Evolutionary conservation across 2,329 filamentous ascomycete genomes (phyloP), one percentile per base, ranked within the genome.

Genomic region (Phaeosphaeria sp.): DNA sequence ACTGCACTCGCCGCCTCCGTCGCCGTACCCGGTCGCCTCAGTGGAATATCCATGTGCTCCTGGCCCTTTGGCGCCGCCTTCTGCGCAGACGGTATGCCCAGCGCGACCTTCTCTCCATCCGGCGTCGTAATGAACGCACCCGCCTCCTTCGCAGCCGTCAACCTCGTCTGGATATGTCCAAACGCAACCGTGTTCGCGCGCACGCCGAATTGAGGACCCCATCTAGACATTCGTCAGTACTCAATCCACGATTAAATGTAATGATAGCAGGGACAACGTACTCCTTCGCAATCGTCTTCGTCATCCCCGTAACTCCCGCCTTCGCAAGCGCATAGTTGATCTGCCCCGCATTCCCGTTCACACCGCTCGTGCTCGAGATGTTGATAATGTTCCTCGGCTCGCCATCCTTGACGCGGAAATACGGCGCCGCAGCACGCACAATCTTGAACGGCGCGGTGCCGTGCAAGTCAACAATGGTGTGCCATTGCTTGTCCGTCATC

Each of bases 401-500:
- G 70, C 90, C 89, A 76, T 96, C 93, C 66, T 89, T 90, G 63
- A 96, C 91, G 42, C 93, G 88, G 83, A 97, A 96, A 78, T 91
- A 96, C 21, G 91, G 91, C 0, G 91, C 90, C 1, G 91, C 91
- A 46, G 88, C 89, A 53, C 92, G 69, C 60, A 95, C 82, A 52
- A 96, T 88, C 75, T 89, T 89, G 83, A 97, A 96, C 11, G 93
- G 93, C 2, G 91, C 92, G 13, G 91, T 95, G 74, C 86, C 89
- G 83, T 96, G 93, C 48, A 96, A 83, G 21, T 89, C 87, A 27
- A 96, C 80, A 75, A 97, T 96, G 50, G 90, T 93, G 61, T 95
- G 90, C 91, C 91, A 96, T 83, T 96, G 92, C 81, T 91, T 91
- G 82, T 96, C 91, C 17, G 89, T 91, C 83, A 92, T 94, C 84